Evolutionary conservation across 2,329 filamentous ascomycete genomes (phyloP), one percentile per base, ranked within the genome.

Genomic region (Ceratocystis lukuohia): DNA sequence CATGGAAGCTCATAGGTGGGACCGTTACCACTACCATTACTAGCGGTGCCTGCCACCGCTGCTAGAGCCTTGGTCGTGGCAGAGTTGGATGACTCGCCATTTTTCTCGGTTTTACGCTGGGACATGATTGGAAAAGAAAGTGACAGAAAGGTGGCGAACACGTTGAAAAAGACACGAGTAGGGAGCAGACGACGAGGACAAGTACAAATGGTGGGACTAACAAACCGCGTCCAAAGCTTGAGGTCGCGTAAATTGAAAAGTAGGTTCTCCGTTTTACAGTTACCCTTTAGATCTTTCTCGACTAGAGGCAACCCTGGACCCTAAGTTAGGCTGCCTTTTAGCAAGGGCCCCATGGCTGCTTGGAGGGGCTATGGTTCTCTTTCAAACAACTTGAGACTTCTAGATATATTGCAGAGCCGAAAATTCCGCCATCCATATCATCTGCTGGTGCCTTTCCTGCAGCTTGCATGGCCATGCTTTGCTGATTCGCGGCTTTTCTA

Each of bases 1-100:
- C 89, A 94, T 77, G 89, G 89, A 66, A 94, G 79, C 75, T 94
- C 89, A 71, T 91, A 92, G 70, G 79, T 84, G 8, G 78, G 69
- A 22, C 77, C 76, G 61, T 79, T 81, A 70, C 80, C 83, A 25
- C 30, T 37, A n/a, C 28, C 25, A 70, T 78, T 84, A 10, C 78
- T 69, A 20, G 77, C 76, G 61, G 79, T 81, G 70, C 80, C 83
- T 3, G 80, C 74, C 28, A 77, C 78, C 4, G 79, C 74, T 22
- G 78, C 78, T 56, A 84, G 72, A 1, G 79, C 80, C 70, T 82
- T 82, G 71, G 85, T 87, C 59, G 80, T 77, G 25, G 81, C 83
- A 50, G 83, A 78, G 4, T 76, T 84, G 17, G 84, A 86, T 3
- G 84, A 85, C 71, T 87, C 84, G 74, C 84, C 84, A 69, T 72